These are phyloP conservation scores for Colletotrichum navitas DNA, from an alignment of 2,329 filamentous ascomycete species.

Conservation along the genomic window DNA sequence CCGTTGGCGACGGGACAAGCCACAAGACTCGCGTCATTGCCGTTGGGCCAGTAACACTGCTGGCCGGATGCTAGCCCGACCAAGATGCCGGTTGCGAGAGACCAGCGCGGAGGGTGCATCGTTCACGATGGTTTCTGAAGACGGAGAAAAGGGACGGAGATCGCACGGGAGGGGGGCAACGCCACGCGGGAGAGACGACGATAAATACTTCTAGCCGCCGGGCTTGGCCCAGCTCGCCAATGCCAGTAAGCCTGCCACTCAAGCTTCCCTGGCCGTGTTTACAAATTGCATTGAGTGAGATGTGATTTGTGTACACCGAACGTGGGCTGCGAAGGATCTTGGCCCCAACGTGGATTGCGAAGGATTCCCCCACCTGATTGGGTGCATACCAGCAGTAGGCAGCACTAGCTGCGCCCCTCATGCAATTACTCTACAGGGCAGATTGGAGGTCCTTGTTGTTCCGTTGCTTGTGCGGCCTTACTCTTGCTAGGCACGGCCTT, in stretches of 20 bases:
- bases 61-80: conserved; percentile 17
- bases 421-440: neutral
- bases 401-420: conserved; percentile 1
- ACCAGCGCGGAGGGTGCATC: conserved; percentile 16
- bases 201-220: conserved; percentile 6
- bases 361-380: conserved; percentile 1
- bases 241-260: neutral
- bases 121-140: neutral
- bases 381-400: neutral
- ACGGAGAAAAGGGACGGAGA: neutral
- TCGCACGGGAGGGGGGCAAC: no score
- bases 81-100: neutral
- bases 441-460: neutral
- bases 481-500: neutral
- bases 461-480: neutral
- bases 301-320: neutral
- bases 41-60: conserved; percentile 32
- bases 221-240: neutral
- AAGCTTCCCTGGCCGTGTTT: neutral
- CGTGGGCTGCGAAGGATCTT: conserved; percentile 17
- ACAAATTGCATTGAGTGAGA: neutral
- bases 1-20: conserved; percentile 15
- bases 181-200: neutral
- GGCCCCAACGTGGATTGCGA: neutral
- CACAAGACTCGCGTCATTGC: neutral